Conservation (phyloP, 257 asterid species). For the Anisodus tanguticus region DNA sequence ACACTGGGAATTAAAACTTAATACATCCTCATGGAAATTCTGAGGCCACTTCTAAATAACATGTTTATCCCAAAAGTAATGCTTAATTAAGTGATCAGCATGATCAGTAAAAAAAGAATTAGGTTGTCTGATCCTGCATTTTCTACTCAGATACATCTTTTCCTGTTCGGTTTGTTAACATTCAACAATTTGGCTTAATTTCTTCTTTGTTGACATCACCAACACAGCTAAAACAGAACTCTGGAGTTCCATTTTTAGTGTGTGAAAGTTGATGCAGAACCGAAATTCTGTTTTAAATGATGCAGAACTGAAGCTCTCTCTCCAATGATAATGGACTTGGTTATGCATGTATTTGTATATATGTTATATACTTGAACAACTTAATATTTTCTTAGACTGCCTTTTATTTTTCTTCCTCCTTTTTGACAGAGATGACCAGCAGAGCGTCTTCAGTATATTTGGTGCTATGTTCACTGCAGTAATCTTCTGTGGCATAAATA, state of each 20-base stretch:
- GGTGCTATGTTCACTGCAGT: constrained; percentile 50
- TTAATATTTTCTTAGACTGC: not conserved
- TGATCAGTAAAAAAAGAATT: not conserved
- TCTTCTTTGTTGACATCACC: constrained; percentile 14
- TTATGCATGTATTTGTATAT: too few species aligned
- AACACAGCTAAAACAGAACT: not conserved
- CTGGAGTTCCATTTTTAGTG: not conserved
- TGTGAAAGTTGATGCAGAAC: constrained; percentile 23
- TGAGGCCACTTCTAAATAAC: not conserved
- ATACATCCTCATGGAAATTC: constrained; percentile 1
- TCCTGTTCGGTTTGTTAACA: constrained; percentile 3
- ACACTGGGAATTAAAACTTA: not conserved
- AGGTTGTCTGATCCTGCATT: not conserved
- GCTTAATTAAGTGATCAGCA: not conserved
- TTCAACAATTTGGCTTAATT: not conserved
- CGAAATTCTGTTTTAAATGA: not conserved
- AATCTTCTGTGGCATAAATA: constrained; percentile 54
- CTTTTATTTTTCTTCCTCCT: not conserved
- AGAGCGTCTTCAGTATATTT: constrained; percentile 49
- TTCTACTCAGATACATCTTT: not conserved
- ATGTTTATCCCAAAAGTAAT: not conserved
- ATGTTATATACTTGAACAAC: too few species aligned
- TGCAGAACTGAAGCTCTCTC: not conserved
- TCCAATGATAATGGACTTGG: not conserved
- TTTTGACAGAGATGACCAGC: constrained; percentile 49